A percentile compares a stretch with the other conserved stretches of the same genome.
These are phyloP conservation scores for Suillus bovinus DNA, from an alignment of 768 basidiomycete species.

Conservation along the genomic window DNA sequence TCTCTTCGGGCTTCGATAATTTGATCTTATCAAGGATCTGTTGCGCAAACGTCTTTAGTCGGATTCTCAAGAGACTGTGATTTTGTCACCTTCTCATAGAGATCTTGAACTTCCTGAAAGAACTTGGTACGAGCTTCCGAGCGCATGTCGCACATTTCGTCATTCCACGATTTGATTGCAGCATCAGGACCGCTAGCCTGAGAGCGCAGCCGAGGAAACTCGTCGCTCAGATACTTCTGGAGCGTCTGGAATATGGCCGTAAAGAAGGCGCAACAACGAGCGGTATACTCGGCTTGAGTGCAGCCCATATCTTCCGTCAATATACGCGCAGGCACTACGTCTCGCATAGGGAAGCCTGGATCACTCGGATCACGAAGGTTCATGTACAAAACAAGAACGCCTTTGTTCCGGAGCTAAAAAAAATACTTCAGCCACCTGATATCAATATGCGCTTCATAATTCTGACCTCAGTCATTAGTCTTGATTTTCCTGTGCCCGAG, in stretches of 20 bases:
- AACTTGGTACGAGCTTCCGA: not conserved
- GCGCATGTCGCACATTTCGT: not conserved
- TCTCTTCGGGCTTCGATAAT: not conserved
- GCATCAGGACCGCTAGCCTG: not conserved
- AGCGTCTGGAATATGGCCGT: slow-evolving; percentile 15
- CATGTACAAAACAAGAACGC: slow-evolving; percentile 20
- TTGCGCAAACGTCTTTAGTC: not conserved
- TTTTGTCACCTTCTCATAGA: not conserved
- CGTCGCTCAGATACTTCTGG: not conserved
- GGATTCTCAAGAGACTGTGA: not conserved
- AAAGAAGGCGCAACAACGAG: slow-evolving; percentile 15
- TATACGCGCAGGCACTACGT: slow-evolving; percentile 15
- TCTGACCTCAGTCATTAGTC: slow-evolving; percentile 15
- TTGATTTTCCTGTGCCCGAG: slow-evolving; percentile 23
- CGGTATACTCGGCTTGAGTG: slow-evolving; percentile 1
- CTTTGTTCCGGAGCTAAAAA: slow-evolving; percentile 14
- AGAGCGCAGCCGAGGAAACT: not conserved
- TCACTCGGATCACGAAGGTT: slow-evolving; percentile 13
- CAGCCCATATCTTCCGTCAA: slow-evolving; percentile 9
- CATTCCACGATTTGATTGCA: not conserved
- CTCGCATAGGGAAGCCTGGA: slow-evolving; percentile 15
- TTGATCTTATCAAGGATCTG: not conserved
- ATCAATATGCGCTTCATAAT: not conserved
- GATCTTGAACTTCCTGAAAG: slow-evolving; percentile 1
- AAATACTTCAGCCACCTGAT: not conserved